Percentiles rank a stretch among this genome's conserved stretches.
Conservation (phyloP, 495 filamentous ascomycete species). For the Aspergillus wentii region DNA sequence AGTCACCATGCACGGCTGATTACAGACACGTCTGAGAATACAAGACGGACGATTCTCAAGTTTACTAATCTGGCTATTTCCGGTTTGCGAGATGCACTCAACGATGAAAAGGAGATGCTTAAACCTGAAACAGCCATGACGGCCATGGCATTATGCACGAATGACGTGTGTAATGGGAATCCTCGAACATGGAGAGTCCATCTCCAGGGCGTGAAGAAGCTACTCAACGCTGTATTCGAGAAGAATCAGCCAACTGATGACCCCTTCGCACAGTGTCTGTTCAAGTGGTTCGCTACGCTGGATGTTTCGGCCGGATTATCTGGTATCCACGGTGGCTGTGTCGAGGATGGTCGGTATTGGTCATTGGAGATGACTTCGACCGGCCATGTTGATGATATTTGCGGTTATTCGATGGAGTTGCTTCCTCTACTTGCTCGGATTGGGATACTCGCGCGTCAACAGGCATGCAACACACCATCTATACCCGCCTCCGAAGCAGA, state of each 20-base stretch:
- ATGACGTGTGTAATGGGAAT: conserved; percentile 34
- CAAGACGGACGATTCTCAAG: conserved; percentile 14
- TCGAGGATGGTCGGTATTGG: conserved; percentile 3
- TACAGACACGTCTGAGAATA: conserved; percentile 8
- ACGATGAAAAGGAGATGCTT: conserved; percentile 5
- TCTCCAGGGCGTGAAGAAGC: conserved; percentile 20
- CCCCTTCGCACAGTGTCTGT: conserved; percentile 14
- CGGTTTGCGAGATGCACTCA: conserved; percentile 15
- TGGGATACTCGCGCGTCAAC: conserved; percentile 9
- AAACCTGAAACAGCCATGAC: conserved; percentile 21
- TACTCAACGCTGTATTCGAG: conserved; percentile 15
- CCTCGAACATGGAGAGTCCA: conserved; percentile 25
- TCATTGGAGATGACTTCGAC: conserved; percentile 2
- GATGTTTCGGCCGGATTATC: conserved; percentile 24
- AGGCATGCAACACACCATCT: not conserved
- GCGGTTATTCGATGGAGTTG: conserved; percentile 26
- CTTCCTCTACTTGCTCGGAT: conserved; percentile 18
- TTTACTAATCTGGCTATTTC: conserved; percentile 30
- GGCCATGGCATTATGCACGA: conserved; percentile 30
- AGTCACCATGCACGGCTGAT: conserved; percentile 27
- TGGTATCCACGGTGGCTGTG: conserved; percentile 3
- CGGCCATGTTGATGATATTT: conserved; percentile 23
- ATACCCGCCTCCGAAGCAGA: not conserved
- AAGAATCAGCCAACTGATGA: conserved; percentile 4
- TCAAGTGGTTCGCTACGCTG: conserved; percentile 29